Percentiles rank a stretch among this genome's conserved stretches.
Conservation (phyloP, 176 grass and related monocot species). For the Hordeum marinum region DNA sequence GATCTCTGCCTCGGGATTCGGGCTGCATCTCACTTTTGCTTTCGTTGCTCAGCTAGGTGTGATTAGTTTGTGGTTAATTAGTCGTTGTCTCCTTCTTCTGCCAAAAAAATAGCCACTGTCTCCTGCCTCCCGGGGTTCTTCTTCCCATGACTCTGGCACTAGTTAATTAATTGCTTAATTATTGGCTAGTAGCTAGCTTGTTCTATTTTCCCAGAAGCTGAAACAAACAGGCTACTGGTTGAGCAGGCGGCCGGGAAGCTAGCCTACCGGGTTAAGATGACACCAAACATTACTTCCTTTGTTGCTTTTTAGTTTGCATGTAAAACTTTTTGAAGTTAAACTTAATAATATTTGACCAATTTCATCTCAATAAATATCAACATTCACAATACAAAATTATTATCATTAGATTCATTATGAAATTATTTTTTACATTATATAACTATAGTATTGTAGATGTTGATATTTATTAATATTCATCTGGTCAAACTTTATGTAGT, state of each 20-base stretch:
- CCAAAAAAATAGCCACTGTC: not conserved
- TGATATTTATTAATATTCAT: no score
- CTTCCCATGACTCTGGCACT: slow-evolving; percentile 24
- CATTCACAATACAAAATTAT: no score
- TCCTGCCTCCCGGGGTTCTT: not conserved
- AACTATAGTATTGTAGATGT: no score
- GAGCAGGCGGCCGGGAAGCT: not conserved
- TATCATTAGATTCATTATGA: no score
- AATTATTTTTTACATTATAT: no score
- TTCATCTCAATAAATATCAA: no score
- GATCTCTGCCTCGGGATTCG: slow-evolving; percentile 33
- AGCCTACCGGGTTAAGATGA: not conserved
- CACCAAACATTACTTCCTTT: no score
- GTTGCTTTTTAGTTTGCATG: not conserved
- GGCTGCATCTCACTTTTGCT: not conserved
- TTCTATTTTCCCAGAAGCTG: not conserved
- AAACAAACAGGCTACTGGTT: not conserved
- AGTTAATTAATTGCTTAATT: not conserved
- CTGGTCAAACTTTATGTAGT: no score
- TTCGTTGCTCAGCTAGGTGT: not conserved
- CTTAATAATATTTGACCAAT: no score
- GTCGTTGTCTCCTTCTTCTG: not conserved
- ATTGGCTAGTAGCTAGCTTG: not conserved
- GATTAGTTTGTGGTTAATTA: not conserved
- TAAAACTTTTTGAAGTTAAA: no score